Percentiles rank a stretch among this genome's conserved stretches.
Evolutionary conservation across 1,284 basidiomycete genomes (phyloP).

Genomic region (Baeospora myosura): DNA sequence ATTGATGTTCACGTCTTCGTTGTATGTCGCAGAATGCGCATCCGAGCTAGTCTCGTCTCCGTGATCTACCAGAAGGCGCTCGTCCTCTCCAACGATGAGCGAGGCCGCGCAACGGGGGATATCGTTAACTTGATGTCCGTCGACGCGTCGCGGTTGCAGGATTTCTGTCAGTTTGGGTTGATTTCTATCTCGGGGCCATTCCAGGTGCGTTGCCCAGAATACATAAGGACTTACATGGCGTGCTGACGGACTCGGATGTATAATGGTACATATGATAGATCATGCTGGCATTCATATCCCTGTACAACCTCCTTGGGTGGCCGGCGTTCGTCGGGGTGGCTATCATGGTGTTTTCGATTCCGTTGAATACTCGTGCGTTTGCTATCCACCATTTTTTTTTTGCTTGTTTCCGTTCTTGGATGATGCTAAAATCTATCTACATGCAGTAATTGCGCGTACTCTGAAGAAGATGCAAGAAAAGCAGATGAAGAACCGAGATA

Average conservation of each 20-base stretch:
- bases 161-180: conserved; percentile 77
- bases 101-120: conserved; percentile 77
- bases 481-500: conserved; percentile 89
- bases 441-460: conserved; percentile 62
- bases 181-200: conserved; percentile 66
- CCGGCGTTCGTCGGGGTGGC: conserved; percentile 87
- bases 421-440: too few species aligned
- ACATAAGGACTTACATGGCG: neutral
- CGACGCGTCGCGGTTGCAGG: conserved; percentile 79
- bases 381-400: neutral
- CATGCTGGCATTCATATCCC: conserved; percentile 72
- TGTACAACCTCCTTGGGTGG: conserved; percentile 89
- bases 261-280: conserved; percentile 49
- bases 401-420: conserved; percentile 3
- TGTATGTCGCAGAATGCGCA: conserved; percentile 58
- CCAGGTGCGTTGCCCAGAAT: conserved; percentile 34
- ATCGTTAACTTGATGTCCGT: conserved; percentile 94
- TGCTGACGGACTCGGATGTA: too few species aligned
- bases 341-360: conserved; percentile 82
- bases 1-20: too few species aligned
- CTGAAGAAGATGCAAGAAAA: conserved; percentile 77
- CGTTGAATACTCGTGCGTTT: conserved; percentile 60
- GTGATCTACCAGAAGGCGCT: conserved; percentile 85
- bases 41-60: conserved; percentile 82
- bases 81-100: conserved; percentile 79